Base-by-base conservation (phyloP, 73 alveolate genomes). In the Paramecium tetraurelia region DNA sequence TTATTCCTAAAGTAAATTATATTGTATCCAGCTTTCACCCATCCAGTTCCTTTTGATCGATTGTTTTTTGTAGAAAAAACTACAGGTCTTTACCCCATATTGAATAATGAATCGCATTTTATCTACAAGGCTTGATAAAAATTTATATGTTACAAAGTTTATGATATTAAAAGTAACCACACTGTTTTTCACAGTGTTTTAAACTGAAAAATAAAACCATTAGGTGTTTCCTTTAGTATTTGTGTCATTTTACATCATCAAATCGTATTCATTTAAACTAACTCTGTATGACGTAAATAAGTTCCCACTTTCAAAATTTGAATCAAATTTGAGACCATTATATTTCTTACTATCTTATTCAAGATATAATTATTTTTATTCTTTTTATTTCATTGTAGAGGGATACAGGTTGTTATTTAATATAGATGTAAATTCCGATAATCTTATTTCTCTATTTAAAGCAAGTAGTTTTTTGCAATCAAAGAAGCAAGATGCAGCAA, bases 11-110 rank as follows among this genome's bases (percentile, higher is more conserved):
- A 86, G 59, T 96, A 96, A 10, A 92, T 63, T 16, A 96, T 95
- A 38, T 95, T 87, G 36, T 58, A 76, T 16, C 99, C 98, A 0
- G 92, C 95, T 63, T 98, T 93, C 44, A 87, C 92, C 98, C 99
- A 96, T 70, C 50, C 83, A 22, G 50, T 63, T 24, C 83, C 83
- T 63, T 22, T 63, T 11, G 4, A 10, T 63, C 92, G 93, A 24
- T 87, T 83, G 33, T 70, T 53, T 80, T 93, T 94, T 70, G 29
- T 80, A 1, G 98, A 95, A 92, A 92, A 95, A 7, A 93, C 80
- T 11, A 96, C 90, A 5, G 97, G 97, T 48, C 92, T 92, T 97
- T 95, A 92, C 9, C 99, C 99, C 86, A 94, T 57, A 83, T 96
- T 96, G 92, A 95, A 96, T 53, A 95, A 92, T 40, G 96, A 80